These are phyloP conservation scores for Fistulinella cinereoalba DNA, from an alignment of 1,284 basidiomycete genomes.

Conservation along the genomic window DNA sequence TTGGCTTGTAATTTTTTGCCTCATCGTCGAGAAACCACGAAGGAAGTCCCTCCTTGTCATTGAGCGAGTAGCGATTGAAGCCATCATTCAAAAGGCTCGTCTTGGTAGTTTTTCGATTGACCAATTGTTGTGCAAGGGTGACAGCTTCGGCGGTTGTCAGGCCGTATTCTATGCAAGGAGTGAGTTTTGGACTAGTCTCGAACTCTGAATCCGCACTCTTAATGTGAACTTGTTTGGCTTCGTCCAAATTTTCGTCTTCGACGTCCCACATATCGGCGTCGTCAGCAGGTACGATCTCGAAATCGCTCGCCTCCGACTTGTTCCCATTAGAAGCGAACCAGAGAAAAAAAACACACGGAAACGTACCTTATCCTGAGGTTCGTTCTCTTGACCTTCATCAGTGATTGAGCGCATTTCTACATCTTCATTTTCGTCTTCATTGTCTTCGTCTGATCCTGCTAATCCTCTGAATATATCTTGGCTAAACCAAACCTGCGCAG, in stretches of 20 bases:
- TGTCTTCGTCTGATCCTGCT: constrained; percentile 44
- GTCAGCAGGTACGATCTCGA: constrained; percentile 32
- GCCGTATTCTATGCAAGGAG: constrained; percentile 63
- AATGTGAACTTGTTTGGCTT: constrained; percentile 67
- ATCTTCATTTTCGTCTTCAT: constrained; percentile 37
- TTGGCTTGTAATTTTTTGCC: constrained; percentile 88
- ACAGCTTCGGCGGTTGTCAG: constrained; percentile 90
- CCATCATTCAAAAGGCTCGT: constrained; percentile 92
- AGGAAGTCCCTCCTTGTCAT: constrained; percentile 89
- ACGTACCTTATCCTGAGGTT: constrained; percentile 36
- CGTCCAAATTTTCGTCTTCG: constrained; percentile 77
- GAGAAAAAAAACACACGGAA: constrained; percentile 1
- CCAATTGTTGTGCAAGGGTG: constrained; percentile 87
- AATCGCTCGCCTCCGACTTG: constrained; percentile 21
- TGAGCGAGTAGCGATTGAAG: constrained; percentile 91
- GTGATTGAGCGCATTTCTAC: constrained; percentile 19
- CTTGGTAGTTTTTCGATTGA: constrained; percentile 89
- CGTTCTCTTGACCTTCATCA: constrained; percentile 24
- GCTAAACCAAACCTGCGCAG: constrained; percentile 87
- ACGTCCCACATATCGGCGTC: constrained; percentile 80
- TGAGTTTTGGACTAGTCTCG: not conserved
- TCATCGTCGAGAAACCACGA: constrained; percentile 99
- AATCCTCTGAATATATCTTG: constrained; percentile 84
- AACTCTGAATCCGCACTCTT: constrained; percentile 50
- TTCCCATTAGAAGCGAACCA: constrained; percentile 17